Conservation (phyloP, 108 stramenopile species). For the Cyclotella kingstonii region DNA sequence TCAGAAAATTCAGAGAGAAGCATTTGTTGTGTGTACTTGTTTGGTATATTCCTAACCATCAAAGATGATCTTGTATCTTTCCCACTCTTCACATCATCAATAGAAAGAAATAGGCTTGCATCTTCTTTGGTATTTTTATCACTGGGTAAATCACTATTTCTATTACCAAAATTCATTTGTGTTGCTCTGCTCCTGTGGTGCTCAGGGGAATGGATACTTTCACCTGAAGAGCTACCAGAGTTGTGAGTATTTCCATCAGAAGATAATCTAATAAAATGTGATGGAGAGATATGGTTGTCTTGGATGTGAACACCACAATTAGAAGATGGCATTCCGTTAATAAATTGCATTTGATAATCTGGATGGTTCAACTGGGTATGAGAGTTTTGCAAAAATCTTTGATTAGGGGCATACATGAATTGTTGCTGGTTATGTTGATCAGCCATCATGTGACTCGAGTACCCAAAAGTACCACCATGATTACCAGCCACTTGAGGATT, state of each 20-base stretch:
- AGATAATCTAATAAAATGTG: constrained; percentile 32
- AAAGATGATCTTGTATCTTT: constrained; percentile 93
- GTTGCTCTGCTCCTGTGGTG: not conserved
- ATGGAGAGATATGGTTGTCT: constrained; percentile 19
- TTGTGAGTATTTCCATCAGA: constrained; percentile 21
- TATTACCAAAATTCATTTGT: not conserved
- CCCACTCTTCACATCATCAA: constrained; percentile 72
- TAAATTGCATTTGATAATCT: constrained; percentile 40
- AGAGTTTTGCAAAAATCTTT: too few relatives aligned
- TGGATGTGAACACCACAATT: constrained; percentile 10
- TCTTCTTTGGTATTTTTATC: constrained; percentile 35
- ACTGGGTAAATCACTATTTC: constrained; percentile 22
- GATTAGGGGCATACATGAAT: too few relatives aligned
- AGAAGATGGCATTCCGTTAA: constrained; percentile 13
- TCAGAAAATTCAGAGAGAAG: constrained; percentile 89
- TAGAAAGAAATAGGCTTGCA: constrained; percentile 53
- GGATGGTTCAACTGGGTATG: constrained; percentile 23
- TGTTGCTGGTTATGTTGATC: constrained; percentile 47
- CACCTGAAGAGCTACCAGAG: constrained; percentile 47
- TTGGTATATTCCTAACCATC: constrained; percentile 99
- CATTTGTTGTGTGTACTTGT: constrained; percentile 99
- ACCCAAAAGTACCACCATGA: constrained; percentile 19
- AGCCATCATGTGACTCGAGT: constrained; percentile 38
- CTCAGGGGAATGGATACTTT: constrained; percentile 13
- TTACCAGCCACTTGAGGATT: constrained; percentile 29